A percentile compares a stretch with the other conserved stretches of the same genome.
Conservation (phyloP, 345 rosid genomes). For the Geranium brycei region DNA sequence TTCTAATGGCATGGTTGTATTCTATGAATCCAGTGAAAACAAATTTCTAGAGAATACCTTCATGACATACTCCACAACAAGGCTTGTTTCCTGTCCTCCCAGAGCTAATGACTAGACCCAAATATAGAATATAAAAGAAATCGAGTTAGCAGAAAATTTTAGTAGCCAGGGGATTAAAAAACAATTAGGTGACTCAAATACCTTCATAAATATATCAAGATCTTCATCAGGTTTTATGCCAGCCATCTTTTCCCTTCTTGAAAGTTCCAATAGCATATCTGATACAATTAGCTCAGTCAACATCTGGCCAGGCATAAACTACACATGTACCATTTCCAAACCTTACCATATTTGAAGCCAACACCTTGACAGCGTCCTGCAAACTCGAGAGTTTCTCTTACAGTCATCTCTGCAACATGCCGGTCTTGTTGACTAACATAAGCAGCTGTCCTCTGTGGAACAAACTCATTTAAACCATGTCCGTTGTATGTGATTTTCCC, state of each 20-base stretch:
- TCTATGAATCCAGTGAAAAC: neutral
- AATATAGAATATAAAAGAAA: constrained; percentile 2
- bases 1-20: neutral
- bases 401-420: constrained; percentile 96
- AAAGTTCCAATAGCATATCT: constrained; percentile 92
- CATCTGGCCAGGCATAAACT: constrained; percentile 6
- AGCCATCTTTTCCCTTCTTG: constrained; percentile 82
- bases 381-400: constrained; percentile 74
- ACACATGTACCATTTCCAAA: constrained; percentile 7
- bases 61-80: constrained; percentile 80
- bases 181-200: constrained; percentile 11
- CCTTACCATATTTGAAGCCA: constrained; percentile 81
- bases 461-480: constrained; percentile 60
- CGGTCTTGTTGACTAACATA: constrained; percentile 93
- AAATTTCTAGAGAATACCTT: constrained; percentile 52
- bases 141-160: constrained; percentile 6
- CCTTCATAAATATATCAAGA: constrained; percentile 99
- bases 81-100: constrained; percentile 74
- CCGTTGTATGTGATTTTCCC: constrained; percentile 82
- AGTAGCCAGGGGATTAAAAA: neutral
- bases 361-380: constrained; percentile 95
- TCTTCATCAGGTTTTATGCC: constrained; percentile 97
- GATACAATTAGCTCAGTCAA: constrained; percentile 17
- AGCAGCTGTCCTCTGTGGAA: constrained; percentile 80
- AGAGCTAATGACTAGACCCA: constrained; percentile 63